Evolutionary conservation across 192 early-diverging fungal genomes (phyloP).

Genomic region (Kickxella alabastrina): DNA sequence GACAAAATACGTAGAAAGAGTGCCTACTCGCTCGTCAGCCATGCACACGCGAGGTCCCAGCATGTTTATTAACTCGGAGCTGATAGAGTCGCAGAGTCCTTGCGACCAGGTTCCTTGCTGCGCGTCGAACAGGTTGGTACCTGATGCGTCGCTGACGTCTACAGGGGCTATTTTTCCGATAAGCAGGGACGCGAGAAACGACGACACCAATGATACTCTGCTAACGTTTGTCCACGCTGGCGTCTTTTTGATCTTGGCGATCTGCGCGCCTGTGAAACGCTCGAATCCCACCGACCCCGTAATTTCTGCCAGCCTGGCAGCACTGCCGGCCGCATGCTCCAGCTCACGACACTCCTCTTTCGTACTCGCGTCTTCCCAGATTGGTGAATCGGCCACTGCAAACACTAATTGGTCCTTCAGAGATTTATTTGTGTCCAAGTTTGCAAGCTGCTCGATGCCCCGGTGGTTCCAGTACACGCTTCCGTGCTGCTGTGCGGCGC

Average conservation of each 20-base stretch:
- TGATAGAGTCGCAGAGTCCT: constrained; percentile 15
- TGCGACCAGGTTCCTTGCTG: constrained; percentile 30
- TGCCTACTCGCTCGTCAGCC: constrained; percentile 47
- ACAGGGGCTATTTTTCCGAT: constrained; percentile 56
- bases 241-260: constrained; percentile 56
- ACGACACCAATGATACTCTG: constrained; percentile 71
- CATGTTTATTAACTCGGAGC: constrained; percentile 35
- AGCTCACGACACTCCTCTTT: constrained; percentile 57
- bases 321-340: constrained; percentile 62
- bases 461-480: constrained; percentile 70
- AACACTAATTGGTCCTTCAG: constrained; percentile 59
- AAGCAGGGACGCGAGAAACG: constrained; percentile 66
- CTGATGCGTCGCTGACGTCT: constrained; percentile 71
- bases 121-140: constrained; percentile 78
- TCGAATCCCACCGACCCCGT: constrained; percentile 79
- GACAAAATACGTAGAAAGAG: constrained; percentile 59
- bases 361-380: constrained; percentile 83
- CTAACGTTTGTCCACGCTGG: constrained; percentile 6
- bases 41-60: constrained; percentile 46
- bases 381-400: constrained; percentile 56
- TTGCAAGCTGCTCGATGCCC: constrained; percentile 42
- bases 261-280: constrained; percentile 75
- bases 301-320: constrained; percentile 56
- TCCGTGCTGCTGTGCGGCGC: constrained; percentile 83
- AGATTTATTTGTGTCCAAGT: constrained; percentile 31